Base-by-base conservation (phyloP, 2,329 filamentous ascomycete species). In the Capronia americana region DNA sequence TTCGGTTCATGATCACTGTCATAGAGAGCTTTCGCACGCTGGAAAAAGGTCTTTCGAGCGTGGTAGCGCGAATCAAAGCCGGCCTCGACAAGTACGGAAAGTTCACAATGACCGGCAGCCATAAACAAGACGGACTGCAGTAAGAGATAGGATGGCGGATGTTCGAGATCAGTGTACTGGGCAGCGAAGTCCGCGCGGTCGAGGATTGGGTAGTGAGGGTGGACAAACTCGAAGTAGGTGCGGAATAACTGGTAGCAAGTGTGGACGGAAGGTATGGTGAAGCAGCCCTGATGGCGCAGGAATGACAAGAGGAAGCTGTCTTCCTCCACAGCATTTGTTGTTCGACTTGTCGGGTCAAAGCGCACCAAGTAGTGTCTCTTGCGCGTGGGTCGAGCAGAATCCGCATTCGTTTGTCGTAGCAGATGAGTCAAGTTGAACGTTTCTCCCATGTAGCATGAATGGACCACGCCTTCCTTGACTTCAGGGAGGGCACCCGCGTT, bases 1-100 rank as follows among this genome's bases (percentile, higher is more conserved):
- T 72, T 73, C 20, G 59, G 65, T 53, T 73, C 72, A 38, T 73
- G 70, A 41, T 73, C 71, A 8, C 67, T 69, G 65, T 73, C 72
- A 50, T 73, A 73, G 7, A 73, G 58, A 12, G 70, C 69, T 55
- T 73, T 73, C n/a, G 72, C 72, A 2, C 72, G 69, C n/a, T 68
- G 66, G 53, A 69, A 73, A 58, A 72, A 70, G 1, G 69, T 69
- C 50, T 69, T 72, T 54, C 69, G 68, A 28, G 72, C 72, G 20
- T 68, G 70, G 26, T 69, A 71, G 50, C 72, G 65, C 23, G 64
- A 67, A 23, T 60, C 41, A 44, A 69, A 69, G 7, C 67, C 67
- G 1, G 67, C 67, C 6, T 69, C 67, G 3, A 48, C 41, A 5
- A 69, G 57, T 7, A 68, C 38, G 8, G 66, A 57, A 7, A 62